Conservation (phyloP, 495 filamentous ascomycete genomes). For the Lasiosphaeris hirsuta region DNA sequence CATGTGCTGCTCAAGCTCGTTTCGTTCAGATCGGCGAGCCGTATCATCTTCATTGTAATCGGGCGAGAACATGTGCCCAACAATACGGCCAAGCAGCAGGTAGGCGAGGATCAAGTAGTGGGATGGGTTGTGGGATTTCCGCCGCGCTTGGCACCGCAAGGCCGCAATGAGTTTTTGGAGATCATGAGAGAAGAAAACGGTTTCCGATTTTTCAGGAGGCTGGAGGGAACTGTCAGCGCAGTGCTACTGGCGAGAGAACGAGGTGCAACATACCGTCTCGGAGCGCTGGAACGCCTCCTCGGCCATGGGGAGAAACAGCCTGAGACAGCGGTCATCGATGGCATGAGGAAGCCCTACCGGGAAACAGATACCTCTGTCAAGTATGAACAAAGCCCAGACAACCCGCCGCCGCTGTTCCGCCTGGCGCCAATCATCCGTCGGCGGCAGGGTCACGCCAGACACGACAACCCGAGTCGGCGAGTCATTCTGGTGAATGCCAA, state of each 20-base stretch:
- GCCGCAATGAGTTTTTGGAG: not conserved
- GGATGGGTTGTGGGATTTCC: not conserved
- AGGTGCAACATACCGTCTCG: not conserved
- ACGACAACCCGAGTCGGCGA: not conserved
- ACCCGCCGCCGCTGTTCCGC: not conserved
- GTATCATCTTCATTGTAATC: not conserved
- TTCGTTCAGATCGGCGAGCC: not conserved
- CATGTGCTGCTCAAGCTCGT: not conserved
- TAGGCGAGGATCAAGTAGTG: conserved; percentile 7
- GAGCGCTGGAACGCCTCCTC: conserved; percentile 1
- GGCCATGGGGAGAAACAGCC: not conserved
- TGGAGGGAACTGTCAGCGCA: not conserved
- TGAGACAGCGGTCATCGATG: conserved; percentile 3
- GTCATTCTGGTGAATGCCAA: conserved; percentile 2
- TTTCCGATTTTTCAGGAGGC: not conserved
- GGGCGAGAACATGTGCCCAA: conserved; percentile 8
- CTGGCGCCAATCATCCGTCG: not conserved
- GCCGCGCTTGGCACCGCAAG: not conserved
- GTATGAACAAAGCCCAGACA: conserved; percentile 4
- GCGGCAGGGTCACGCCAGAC: not conserved
- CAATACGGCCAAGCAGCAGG: not conserved
- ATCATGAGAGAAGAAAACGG: not conserved
- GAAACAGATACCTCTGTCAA: conserved; percentile 6
- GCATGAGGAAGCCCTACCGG: not conserved
- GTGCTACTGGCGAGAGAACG: no score